Evolutionary conservation across 2,329 filamentous ascomycete genomes (phyloP), one percentile per base, ranked within the genome.

Genomic region (Paradendryphiella salina): DNA sequence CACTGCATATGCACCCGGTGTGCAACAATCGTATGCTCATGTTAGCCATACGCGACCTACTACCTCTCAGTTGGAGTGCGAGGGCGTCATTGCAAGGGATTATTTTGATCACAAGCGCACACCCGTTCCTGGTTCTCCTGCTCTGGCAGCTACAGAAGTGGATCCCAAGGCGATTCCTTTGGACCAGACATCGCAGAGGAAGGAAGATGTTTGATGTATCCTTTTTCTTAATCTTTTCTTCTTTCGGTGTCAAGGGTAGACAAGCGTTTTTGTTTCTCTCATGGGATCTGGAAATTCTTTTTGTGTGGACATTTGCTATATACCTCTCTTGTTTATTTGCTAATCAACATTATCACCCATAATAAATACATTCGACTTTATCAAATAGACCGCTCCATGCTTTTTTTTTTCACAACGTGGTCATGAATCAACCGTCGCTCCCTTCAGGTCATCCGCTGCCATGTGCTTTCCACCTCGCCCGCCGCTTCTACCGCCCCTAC

Each of bases 361-460:
- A 4, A 33, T 11, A 18, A 42, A 32, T 26, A 41, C 11, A 33
- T 20, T 17, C n/a, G 28, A 14, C 5, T 33, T 14, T 2, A 23
- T 15, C 1, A 41, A 33, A 1, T 23, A 21, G 11, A 14, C 11
- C 6, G 29, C 11, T 20, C 11, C 29, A 18, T 37, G 11, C 17
- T 5, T 7, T n/a, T 9, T 17, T 20, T 33, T 9, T 6, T 15
- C 11, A 5, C n/a, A 14, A 15, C n/a, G 4, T 17, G n/a, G 15
- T 60, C 46, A 64, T 29, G 47, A 55, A 9, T 60, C 64, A 20
- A 56, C 59, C 37, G 59, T 21, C 21, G 65, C 4, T 54, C 67
- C 66, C 17, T 50, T 49, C 14, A 51, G 50, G 52, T 70, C 62
- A 43, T 70, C 64, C 35, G 48, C 61, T 8, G 32, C 60, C 37